A percentile compares a stretch with the other conserved stretches of the same genome.
phyloP scores from a whole-genome alignment of 495 filamentous ascomycete genomes.

The Trypethelium eluteriae region DNA sequence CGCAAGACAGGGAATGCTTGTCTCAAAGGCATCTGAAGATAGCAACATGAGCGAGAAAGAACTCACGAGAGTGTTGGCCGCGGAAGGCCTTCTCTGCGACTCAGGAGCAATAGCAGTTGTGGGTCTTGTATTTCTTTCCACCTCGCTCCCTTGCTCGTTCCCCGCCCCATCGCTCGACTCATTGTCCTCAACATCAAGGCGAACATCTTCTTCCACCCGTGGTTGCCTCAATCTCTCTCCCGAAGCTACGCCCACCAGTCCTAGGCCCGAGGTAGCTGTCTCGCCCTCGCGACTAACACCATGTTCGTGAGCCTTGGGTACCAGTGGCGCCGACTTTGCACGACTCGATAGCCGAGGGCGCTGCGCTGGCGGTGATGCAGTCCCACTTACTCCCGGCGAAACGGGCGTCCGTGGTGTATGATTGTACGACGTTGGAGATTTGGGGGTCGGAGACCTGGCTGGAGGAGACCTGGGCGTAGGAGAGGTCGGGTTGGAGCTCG shows the following conservation, averaged over 20 bases:
- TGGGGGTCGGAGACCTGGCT: constrained; percentile 1
- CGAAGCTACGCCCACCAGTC: background rate
- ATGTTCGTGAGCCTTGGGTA: constrained; percentile 15
- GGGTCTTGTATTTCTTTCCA: constrained; percentile 13
- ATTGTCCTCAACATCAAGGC: background rate
- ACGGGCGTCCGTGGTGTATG: constrained; percentile 6
- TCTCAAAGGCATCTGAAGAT: constrained; percentile 16
- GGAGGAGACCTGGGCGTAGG: constrained; percentile 5
- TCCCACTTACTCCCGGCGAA: background rate
- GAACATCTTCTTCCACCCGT: background rate
- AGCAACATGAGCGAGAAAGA: constrained; percentile 8
- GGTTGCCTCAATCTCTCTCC: constrained; percentile 11
- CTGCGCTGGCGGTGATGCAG: constrained; percentile 15
- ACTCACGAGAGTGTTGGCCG: constrained; percentile 4
- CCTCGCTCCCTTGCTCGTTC: constrained; percentile 23
- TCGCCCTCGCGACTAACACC: background rate
- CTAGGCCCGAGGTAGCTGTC: background rate
- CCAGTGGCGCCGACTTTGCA: constrained; percentile 24
- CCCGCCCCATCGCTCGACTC: constrained; percentile 17
- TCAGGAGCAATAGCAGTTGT: background rate
- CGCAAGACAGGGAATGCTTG: background rate
- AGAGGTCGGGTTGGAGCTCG: constrained; percentile 6
- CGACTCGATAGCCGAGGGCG: constrained; percentile 22
- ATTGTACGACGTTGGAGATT: constrained; percentile 9
- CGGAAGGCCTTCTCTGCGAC: background rate